Conservation (phyloP, 495 filamentous ascomycete genomes). For the Jackrogersella multiformis region DNA sequence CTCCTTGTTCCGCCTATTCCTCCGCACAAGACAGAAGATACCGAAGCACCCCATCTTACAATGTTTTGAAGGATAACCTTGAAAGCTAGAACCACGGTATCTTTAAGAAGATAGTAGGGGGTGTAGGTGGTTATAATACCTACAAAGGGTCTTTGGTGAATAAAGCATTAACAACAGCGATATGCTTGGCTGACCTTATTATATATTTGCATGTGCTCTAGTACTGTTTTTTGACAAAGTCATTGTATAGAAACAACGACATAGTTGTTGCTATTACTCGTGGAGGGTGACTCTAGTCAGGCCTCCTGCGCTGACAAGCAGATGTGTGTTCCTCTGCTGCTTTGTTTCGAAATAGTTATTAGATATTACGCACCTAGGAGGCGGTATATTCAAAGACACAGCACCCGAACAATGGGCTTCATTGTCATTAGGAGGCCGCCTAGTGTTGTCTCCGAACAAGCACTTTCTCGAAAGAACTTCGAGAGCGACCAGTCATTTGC, state of each 20-base stretch:
- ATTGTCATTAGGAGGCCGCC: neutral
- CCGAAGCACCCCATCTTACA: constrained; percentile 5
- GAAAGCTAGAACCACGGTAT: neutral
- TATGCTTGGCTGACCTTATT: neutral
- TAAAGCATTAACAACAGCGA: neutral
- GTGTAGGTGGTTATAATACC: neutral
- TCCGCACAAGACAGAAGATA: neutral
- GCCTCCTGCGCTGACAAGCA: neutral
- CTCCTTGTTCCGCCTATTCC: neutral
- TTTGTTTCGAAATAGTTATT: constrained; percentile 9
- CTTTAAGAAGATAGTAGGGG: constrained; percentile 6
- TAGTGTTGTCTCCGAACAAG: constrained; percentile 1
- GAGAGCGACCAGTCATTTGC: neutral
- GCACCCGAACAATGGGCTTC: constrained; percentile 17
- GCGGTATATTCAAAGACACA: constrained; percentile 13
- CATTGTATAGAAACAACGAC: neutral
- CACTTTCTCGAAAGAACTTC: constrained; percentile 27
- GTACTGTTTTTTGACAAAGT: constrained; percentile 1
- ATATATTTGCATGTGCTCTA: neutral
- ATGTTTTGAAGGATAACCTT: neutral
- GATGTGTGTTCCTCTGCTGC: neutral
- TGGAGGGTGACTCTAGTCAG: neutral
- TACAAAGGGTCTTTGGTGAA: neutral
- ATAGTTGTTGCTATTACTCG: neutral
- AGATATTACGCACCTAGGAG: neutral